Percentiles rank a stretch among this genome's conserved stretches.
These are phyloP conservation scores for Pseudocercospora crystallina DNA, from an alignment of 2,329 filamentous ascomycete genomes.

Conservation along the genomic window DNA sequence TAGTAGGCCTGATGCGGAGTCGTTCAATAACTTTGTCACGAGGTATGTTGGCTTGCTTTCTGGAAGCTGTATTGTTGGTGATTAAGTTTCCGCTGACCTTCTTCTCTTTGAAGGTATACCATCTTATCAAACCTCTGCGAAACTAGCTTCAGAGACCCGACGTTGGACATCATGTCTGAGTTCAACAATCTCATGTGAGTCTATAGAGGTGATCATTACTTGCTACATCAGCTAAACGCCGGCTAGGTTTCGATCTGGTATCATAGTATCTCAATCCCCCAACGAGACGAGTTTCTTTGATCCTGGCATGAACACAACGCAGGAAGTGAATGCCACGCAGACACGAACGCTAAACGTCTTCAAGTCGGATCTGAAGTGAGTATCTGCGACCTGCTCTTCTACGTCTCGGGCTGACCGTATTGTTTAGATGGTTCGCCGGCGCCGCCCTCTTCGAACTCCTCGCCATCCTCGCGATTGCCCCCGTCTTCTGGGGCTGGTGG, in stretches of 20 bases:
- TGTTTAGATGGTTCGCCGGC: slow-evolving; percentile 14
- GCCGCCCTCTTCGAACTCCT: slow-evolving; percentile 11
- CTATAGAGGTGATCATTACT: no score
- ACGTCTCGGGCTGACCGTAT: no score
- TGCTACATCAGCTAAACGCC: no score
- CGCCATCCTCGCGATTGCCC: slow-evolving; percentile 10
- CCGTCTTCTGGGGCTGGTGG: slow-evolving; percentile 20
- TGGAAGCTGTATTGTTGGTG: no score
- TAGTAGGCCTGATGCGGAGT: background rate
- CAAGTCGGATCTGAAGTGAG: background rate
- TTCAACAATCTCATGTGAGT: slow-evolving; percentile 16
- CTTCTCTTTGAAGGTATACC: background rate
- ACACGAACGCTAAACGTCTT: slow-evolving; percentile 1
- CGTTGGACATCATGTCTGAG: slow-evolving; percentile 3
- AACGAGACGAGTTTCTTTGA: slow-evolving; percentile 1
- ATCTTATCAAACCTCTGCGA: background rate
- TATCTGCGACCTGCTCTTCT: no score
- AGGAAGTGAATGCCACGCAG: background rate
- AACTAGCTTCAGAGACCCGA: slow-evolving; percentile 9
- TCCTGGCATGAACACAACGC: background rate
- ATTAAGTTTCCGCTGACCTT: no score
- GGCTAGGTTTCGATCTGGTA: slow-evolving; percentile 11
- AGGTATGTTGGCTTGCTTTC: no score
- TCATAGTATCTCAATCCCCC: background rate
- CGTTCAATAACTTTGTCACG: slow-evolving; percentile 5